A percentile compares a stretch with the other conserved stretches of the same genome.
These are phyloP conservation scores for Gossypium australe DNA, from an alignment of 345 rosid species.

Conservation along the genomic window DNA sequence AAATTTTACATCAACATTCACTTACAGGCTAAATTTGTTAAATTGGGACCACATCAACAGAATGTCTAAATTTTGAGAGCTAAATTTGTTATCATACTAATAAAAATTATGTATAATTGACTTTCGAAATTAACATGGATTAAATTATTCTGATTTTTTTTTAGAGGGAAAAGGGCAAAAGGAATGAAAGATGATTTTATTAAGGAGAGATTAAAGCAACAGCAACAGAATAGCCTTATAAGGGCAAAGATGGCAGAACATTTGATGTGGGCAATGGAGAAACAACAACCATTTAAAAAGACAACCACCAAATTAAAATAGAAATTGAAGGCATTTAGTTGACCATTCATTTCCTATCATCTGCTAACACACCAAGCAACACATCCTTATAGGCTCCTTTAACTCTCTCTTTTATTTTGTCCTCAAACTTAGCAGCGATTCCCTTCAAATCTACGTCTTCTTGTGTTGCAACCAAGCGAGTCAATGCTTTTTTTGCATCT, in stretches of 20 bases:
- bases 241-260: background rate
- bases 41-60: too few relatives aligned
- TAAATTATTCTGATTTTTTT: too few relatives aligned
- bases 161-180: background rate
- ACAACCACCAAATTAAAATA: background rate
- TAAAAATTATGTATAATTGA: too few relatives aligned
- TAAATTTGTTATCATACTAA: too few relatives aligned
- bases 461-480: slow-evolving; percentile 63
- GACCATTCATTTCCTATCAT: slow-evolving; percentile 29
- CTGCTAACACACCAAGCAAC: slow-evolving; percentile 49
- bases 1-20: too few relatives aligned
- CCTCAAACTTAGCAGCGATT: slow-evolving; percentile 44
- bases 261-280: background rate
- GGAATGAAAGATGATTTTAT: background rate
- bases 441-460: slow-evolving; percentile 62
- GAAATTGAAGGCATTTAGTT: background rate
- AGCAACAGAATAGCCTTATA: background rate
- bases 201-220: background rate
- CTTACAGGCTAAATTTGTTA: too few relatives aligned
- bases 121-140: too few relatives aligned
- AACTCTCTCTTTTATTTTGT: slow-evolving; percentile 43
- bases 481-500: slow-evolving; percentile 49
- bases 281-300: background rate
- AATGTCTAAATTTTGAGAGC: too few relatives aligned
- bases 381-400: slow-evolving; percentile 81